Evolutionary conservation across 352 stramenopile genomes (phyloP), one percentile per base, ranked within the genome.

Genomic region (Phytopythium vexans): DNA sequence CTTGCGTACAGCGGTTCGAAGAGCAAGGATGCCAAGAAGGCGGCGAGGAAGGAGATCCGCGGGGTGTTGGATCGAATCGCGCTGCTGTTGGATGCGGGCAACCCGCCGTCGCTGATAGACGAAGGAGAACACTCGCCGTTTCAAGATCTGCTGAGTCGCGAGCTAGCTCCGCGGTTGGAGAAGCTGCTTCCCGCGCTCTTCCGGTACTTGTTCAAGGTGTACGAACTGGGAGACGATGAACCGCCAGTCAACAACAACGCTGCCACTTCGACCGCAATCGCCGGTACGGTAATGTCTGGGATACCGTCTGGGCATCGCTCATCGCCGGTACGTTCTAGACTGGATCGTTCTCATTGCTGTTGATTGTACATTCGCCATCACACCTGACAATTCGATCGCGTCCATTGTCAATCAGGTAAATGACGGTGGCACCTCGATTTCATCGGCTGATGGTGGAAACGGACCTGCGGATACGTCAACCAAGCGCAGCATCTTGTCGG

Each of bases 61-160:
- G 64, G 68, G 8, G 62, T 94, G 5, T 47, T 92, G 56, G 83
- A 91, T n/a, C 73, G 79, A 9, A 70, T 92, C 14, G 84, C 84
- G 12, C 59, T 94, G 56, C 60, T 89, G 14, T 58, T 92, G 43
- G 84, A 92, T 35, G 81, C 82, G 8, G 77, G 74, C 0, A 91
- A 84, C 32, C 78, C 78, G 16, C 64, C 73, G 31, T 86, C 74
- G 14, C 70, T 89, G 47, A 74, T 59, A 12, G 82, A 86, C 16
- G 77, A 77, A 15, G 77, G 88, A 33, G 78, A 88, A 35, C 74
- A 66, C 10, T 88, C 85, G 27, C 80, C 80, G 9, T 94, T 94
- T 56, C 77, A 89, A 36, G 49, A 74, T 10, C 89, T 93, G 33
- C 46, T 94, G 4, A 47, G 83, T 42, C 67, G 76, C 7, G 54